Conservation (phyloP, 164 flowering plant species). For the Protea cynaroides region DNA sequence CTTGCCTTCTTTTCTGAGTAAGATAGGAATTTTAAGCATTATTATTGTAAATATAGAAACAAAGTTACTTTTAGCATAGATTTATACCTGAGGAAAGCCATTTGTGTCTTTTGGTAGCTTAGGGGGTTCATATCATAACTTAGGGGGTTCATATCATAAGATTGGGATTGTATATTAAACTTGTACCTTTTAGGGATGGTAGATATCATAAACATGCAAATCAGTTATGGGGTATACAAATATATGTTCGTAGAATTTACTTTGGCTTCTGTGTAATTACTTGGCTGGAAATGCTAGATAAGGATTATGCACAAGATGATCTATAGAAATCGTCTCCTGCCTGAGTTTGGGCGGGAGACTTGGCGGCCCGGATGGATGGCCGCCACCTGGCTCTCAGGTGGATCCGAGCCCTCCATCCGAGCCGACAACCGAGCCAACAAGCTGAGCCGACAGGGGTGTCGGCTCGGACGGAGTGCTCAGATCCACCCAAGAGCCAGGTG, state of each 20-base stretch:
- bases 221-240: slow-evolving; percentile 2
- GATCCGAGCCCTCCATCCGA: too few relatives aligned
- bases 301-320: too few relatives aligned
- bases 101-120: slow-evolving; percentile 11
- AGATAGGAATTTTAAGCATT: neutral
- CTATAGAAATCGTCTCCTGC: too few relatives aligned
- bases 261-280: too few relatives aligned
- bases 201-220: slow-evolving; percentile 16
- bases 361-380: too few relatives aligned
- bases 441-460: too few relatives aligned
- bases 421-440: too few relatives aligned
- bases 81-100: slow-evolving; percentile 11
- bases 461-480: too few relatives aligned
- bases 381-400: too few relatives aligned
- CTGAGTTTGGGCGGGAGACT: too few relatives aligned
- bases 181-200: slow-evolving; percentile 7
- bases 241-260: slow-evolving; percentile 5
- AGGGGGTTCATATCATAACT: slow-evolving; percentile 6
- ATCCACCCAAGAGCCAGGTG: too few relatives aligned
- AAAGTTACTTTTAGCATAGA: slow-evolving; percentile 12
- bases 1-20: slow-evolving; percentile 3
- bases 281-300: too few relatives aligned
- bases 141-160: slow-evolving; percentile 10
- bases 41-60: slow-evolving; percentile 14
- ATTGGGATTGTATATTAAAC: slow-evolving; percentile 18